These are phyloP conservation scores for Leishmania gerbilli DNA, from an alignment of 208 protist genomes.

Conservation along the genomic window DNA sequence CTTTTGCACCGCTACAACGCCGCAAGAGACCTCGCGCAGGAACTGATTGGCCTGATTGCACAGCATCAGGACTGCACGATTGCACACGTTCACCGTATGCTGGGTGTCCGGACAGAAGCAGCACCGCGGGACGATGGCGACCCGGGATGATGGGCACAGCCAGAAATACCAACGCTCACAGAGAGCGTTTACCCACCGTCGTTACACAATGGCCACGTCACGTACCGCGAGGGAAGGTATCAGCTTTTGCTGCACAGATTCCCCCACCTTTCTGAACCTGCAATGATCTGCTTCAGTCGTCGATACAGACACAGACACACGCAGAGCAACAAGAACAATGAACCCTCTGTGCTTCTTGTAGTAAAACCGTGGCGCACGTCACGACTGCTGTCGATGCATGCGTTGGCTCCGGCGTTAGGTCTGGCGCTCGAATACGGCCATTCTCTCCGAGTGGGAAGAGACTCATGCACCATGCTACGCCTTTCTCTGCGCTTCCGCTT, in stretches of 20 bases:
- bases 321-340: neutral
- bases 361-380: neutral
- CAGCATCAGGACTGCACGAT: conserved; percentile 28
- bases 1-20: conserved; percentile 49
- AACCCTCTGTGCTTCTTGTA: neutral
- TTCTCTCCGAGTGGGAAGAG: neutral
- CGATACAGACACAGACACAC: neutral
- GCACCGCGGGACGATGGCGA: neutral
- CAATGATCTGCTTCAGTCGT: conserved; percentile 1
- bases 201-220: neutral
- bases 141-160: neutral
- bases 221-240: neutral
- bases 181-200: neutral
- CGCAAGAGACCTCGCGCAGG: conserved; percentile 36
- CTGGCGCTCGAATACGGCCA: neutral
- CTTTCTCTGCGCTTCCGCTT: neutral
- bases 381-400: neutral
- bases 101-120: conserved; percentile 14
- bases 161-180: neutral
- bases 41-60: conserved; percentile 35
- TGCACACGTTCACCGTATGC: conserved; percentile 30
- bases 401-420: neutral
- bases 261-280: neutral
- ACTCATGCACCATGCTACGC: neutral
- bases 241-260: neutral